Conservation (phyloP, 768 basidiomycete species). For the Termitomyces sp. region DNA sequence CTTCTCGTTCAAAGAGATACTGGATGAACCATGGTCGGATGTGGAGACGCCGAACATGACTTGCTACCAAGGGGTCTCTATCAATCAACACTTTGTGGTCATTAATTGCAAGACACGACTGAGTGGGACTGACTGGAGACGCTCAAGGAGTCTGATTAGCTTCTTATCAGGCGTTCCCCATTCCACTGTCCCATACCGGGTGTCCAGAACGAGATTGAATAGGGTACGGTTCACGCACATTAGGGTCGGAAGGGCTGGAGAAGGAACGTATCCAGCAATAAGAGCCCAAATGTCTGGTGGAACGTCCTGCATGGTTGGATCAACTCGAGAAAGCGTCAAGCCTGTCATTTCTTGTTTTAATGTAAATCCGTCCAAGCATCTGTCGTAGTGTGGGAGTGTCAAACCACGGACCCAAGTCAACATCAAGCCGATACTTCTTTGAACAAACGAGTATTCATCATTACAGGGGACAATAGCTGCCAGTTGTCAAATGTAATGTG, state of each 20-base stretch:
- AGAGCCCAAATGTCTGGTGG: slow-evolving; percentile 34
- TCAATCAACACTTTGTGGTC: background rate
- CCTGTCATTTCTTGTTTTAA: background rate
- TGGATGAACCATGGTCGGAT: slow-evolving; percentile 41
- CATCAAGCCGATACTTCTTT: background rate
- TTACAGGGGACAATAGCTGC: background rate
- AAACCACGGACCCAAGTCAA: background rate
- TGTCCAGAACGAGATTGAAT: slow-evolving; percentile 27
- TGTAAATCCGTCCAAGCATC: background rate
- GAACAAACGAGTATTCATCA: background rate
- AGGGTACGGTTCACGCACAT: slow-evolving; percentile 33
- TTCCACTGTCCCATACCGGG: slow-evolving; percentile 27
- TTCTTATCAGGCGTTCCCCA: slow-evolving; percentile 30
- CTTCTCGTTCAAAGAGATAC: slow-evolving; percentile 25
- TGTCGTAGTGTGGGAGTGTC: slow-evolving; percentile 4
- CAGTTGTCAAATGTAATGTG: background rate
- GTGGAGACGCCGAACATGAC: slow-evolving; percentile 30
- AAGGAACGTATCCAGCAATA: slow-evolving; percentile 21
- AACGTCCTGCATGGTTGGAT: slow-evolving; percentile 16
- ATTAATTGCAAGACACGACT: background rate
- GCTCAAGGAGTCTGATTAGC: slow-evolving; percentile 24
- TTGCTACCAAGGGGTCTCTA: slow-evolving; percentile 30
- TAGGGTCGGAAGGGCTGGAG: slow-evolving; percentile 13
- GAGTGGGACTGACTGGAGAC: slow-evolving; percentile 26
- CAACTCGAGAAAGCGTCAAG: background rate